Evolutionary conservation across 1,139 yeast genomes (phyloP).

Genomic region (Blastobotrys niveus): DNA sequence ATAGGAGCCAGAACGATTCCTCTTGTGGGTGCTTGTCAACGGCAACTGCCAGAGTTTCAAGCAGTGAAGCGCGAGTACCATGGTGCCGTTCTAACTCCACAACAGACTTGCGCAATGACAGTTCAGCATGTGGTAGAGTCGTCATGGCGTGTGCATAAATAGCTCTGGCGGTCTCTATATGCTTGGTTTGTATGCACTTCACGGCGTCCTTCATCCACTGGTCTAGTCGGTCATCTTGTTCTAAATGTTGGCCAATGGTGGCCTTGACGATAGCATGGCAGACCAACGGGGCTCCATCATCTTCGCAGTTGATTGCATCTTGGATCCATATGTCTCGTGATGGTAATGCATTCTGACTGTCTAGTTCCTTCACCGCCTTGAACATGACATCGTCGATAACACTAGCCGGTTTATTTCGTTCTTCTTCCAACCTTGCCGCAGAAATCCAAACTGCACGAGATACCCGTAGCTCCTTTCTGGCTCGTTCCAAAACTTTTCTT

Average conservation of each 20-base stretch:
- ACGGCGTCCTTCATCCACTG: slow-evolving; percentile 38
- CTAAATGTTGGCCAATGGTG: slow-evolving; percentile 32
- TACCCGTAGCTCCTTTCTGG: slow-evolving; percentile 46
- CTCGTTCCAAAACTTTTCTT: slow-evolving; percentile 49
- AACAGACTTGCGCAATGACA: slow-evolving; percentile 52
- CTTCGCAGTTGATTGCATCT: slow-evolving; percentile 42
- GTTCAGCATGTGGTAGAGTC: slow-evolving; percentile 45
- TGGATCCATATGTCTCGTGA: slow-evolving; percentile 43
- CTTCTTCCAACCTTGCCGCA: slow-evolving; percentile 68
- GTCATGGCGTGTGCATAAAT: slow-evolving; percentile 47
- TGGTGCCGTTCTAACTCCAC: slow-evolving; percentile 43
- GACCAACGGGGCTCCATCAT: slow-evolving; percentile 31
- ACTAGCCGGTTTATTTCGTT: slow-evolving; percentile 37
- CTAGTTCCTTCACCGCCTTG: slow-evolving; percentile 49
- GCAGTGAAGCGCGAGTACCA: slow-evolving; percentile 36
- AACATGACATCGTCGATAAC: slow-evolving; percentile 38
- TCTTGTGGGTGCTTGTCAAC: slow-evolving; percentile 44
- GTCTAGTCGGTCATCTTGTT: slow-evolving; percentile 27
- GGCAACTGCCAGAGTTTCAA: slow-evolving; percentile 48
- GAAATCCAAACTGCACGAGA: slow-evolving; percentile 64
- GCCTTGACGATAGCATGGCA: slow-evolving; percentile 35
- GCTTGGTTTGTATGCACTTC: slow-evolving; percentile 25
- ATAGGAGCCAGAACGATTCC: slow-evolving; percentile 57
- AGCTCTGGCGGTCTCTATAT: slow-evolving; percentile 40
- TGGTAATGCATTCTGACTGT: slow-evolving; percentile 25